Evolutionary conservation across 768 basidiomycete genomes (phyloP).

Genomic region (Agrocybe praecox): DNA sequence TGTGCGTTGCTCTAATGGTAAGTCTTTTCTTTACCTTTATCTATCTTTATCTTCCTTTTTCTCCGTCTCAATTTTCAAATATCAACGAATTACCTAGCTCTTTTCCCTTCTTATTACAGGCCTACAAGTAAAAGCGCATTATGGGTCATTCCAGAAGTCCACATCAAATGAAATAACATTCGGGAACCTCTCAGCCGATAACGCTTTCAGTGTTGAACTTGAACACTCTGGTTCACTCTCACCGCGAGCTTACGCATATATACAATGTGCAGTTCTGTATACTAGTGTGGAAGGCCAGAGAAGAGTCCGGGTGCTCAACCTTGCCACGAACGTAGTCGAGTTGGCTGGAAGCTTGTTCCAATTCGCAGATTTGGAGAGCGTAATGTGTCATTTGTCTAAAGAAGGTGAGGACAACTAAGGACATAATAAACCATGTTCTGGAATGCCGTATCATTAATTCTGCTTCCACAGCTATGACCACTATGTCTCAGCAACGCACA

Average conservation of each 20-base stretch:
- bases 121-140: slow-evolving; percentile 63
- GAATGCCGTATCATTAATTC: neutral
- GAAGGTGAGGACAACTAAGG: slow-evolving; percentile 58
- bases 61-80: slow-evolving; percentile 1
- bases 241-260: slow-evolving; percentile 69
- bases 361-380: slow-evolving; percentile 88
- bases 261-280: slow-evolving; percentile 90
- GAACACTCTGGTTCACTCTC: slow-evolving; percentile 72
- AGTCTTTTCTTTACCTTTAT: slow-evolving; percentile 15
- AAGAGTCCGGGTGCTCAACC: slow-evolving; percentile 82
- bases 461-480: slow-evolving; percentile 61
- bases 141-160: slow-evolving; percentile 73
- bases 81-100: slow-evolving; percentile 23
- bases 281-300: slow-evolving; percentile 79
- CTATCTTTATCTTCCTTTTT: slow-evolving; percentile 1
- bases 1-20: slow-evolving; percentile 86
- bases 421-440: no score
- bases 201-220: slow-evolving; percentile 73
- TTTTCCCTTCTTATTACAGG: slow-evolving; percentile 37
- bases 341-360: slow-evolving; percentile 93
- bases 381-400: slow-evolving; percentile 72
- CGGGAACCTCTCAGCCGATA: slow-evolving; percentile 80
- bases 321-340: slow-evolving; percentile 79
- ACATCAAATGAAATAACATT: slow-evolving; percentile 76
- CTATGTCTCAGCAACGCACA: slow-evolving; percentile 60